Evolutionary conservation across 1,284 basidiomycete genomes (phyloP).

Genomic region (Ceraceosorus guamensis): DNA sequence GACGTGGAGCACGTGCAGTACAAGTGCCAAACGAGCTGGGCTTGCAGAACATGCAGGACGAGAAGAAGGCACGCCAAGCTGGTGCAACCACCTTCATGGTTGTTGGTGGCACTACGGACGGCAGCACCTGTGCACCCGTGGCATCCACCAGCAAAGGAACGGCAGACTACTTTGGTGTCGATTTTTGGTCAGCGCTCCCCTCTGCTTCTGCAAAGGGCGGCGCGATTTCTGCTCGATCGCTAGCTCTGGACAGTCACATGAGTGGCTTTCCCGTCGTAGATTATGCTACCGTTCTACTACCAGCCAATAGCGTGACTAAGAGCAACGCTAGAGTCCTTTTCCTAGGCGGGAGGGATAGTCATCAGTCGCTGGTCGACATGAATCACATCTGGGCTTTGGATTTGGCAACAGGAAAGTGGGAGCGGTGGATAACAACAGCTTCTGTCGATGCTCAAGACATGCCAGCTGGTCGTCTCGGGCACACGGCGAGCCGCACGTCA

Average conservation of each 20-base stretch:
- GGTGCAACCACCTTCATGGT: slow-evolving; percentile 7
- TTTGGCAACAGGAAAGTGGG: slow-evolving; percentile 28
- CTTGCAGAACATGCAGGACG: no score
- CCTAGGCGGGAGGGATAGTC: slow-evolving; percentile 16
- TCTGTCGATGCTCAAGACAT: slow-evolving; percentile 13
- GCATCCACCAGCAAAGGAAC: background rate
- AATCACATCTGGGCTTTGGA: slow-evolving; percentile 37
- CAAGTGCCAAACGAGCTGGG: slow-evolving; percentile 2
- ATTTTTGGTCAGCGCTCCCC: slow-evolving; percentile 13
- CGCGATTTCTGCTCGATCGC: slow-evolving; percentile 8
- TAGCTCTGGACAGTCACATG: background rate
- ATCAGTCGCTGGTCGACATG: slow-evolving; percentile 14
- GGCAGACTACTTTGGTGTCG: slow-evolving; percentile 25
- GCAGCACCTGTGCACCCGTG: slow-evolving; percentile 6
- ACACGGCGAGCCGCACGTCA: slow-evolving; percentile 29
- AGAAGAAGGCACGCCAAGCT: background rate
- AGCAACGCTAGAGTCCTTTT: slow-evolving; percentile 13
- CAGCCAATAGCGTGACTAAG: slow-evolving; percentile 6
- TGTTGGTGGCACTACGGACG: slow-evolving; percentile 4
- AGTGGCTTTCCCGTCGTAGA: slow-evolving; percentile 2
- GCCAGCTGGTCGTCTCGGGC: slow-evolving; percentile 45
- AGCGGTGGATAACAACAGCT: slow-evolving; percentile 15
- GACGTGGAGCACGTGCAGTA: slow-evolving; percentile 5
- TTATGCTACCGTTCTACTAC: slow-evolving; percentile 10
- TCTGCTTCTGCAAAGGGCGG: background rate